Percentiles rank a stretch among this genome's conserved stretches.
Evolutionary conservation across 2,329 filamentous ascomycete genomes (phyloP).

Genomic region (Exophiala lecanii-corni): DNA sequence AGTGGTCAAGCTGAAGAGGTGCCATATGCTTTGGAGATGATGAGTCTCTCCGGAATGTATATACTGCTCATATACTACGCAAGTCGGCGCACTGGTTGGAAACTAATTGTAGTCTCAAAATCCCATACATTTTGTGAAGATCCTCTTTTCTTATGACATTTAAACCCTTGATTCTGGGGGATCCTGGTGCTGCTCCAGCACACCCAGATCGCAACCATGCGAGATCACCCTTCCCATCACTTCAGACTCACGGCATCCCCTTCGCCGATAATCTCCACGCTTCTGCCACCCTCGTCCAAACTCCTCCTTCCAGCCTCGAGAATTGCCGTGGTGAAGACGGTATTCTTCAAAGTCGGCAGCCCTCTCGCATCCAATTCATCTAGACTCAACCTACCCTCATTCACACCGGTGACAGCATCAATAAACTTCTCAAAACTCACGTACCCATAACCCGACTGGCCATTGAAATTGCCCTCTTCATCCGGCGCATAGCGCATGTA

Average conservation of each 20-base stretch:
- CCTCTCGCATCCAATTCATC: slow-evolving; percentile 75
- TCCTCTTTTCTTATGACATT: too few relatives aligned
- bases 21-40: neutral
- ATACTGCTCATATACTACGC: too few relatives aligned
- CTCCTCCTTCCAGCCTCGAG: slow-evolving; percentile 79
- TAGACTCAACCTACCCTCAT: slow-evolving; percentile 66
- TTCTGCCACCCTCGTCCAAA: slow-evolving; percentile 73
- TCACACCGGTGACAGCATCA: slow-evolving; percentile 74
- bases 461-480: slow-evolving; percentile 89
- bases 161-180: too few relatives aligned
- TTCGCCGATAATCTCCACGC: slow-evolving; percentile 65
- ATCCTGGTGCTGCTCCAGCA: too few relatives aligned
- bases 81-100: too few relatives aligned
- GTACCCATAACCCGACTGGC: slow-evolving; percentile 89
- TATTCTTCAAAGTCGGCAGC: slow-evolving; percentile 81
- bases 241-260: slow-evolving; percentile 28
- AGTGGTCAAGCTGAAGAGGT: too few relatives aligned
- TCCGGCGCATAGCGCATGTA: slow-evolving; percentile 94
- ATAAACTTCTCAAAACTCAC: slow-evolving; percentile 95
- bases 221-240: too few relatives aligned
- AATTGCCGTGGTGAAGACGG: slow-evolving; percentile 86
- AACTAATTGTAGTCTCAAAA: too few relatives aligned
- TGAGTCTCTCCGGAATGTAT: too few relatives aligned
- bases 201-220: too few relatives aligned
- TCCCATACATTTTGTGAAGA: neutral